phyloP scores from a whole-genome alignment of 1,284 basidiomycete species.

The Melampsora larici-populina region DNA sequence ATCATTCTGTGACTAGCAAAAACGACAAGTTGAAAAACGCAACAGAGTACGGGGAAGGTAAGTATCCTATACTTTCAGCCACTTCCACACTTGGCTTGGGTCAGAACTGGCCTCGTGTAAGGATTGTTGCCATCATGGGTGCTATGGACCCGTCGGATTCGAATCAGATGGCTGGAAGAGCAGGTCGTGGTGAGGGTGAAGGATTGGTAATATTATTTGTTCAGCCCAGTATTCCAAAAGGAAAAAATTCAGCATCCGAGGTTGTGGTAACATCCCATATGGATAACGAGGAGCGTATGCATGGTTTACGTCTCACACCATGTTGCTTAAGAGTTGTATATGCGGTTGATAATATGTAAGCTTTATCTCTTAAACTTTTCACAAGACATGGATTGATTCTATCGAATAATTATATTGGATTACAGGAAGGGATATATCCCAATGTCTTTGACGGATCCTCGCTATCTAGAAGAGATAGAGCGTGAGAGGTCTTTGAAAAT shows the following conservation, averaged over 20 bases:
- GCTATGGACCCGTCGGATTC: neutral
- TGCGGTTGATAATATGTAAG: no score
- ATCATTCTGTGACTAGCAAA: neutral
- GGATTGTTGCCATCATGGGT: neutral
- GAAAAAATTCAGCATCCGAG: no score
- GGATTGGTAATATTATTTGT: no score
- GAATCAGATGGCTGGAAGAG: neutral
- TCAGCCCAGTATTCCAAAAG: neutral
- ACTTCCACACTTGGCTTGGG: slow-evolving; percentile 15
- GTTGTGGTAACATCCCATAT: no score
- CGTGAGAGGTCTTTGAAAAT: no score
- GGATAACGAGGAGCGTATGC: slow-evolving; percentile 6
- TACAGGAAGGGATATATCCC: no score
- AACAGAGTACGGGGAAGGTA: neutral
- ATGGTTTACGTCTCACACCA: neutral
- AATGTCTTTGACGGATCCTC: no score
- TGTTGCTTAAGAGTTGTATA: neutral
- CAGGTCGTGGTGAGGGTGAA: no score
- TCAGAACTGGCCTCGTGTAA: slow-evolving; percentile 22
- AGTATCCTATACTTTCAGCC: neutral
- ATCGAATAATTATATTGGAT: no score
- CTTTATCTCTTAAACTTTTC: no score
- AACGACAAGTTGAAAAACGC: neutral
- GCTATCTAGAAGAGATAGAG: no score
- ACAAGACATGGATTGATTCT: no score